These are phyloP conservation scores for Fusarium chlamydosporum DNA, from an alignment of 2,329 filamentous ascomycete genomes.

Conservation along the genomic window DNA sequence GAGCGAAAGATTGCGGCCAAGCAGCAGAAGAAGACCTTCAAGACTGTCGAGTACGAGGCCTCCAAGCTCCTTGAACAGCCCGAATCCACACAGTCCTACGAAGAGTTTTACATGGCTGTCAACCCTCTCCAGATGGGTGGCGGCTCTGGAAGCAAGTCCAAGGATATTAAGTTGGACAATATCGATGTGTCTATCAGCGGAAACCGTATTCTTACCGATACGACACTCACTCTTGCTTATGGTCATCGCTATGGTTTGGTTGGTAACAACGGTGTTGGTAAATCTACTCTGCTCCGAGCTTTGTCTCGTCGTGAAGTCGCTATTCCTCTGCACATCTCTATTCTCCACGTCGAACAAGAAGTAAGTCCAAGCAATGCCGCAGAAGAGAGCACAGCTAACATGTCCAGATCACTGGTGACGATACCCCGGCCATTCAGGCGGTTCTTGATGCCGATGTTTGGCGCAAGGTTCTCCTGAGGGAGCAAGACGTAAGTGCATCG, in stretches of 20 bases:
- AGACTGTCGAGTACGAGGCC: constrained; percentile 97
- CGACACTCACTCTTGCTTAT: constrained; percentile 89
- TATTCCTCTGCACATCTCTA: constrained; percentile 97
- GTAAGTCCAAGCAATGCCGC: constrained; percentile 60
- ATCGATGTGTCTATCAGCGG: constrained; percentile 95
- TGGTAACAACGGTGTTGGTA: constrained; percentile 99
- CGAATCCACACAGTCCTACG: constrained; percentile 89
- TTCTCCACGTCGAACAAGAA: constrained; percentile 99
- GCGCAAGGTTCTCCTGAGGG: constrained; percentile 92
- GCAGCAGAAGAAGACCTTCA: constrained; percentile 98
- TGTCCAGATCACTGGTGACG: constrained; percentile 86
- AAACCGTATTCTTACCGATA: constrained; percentile 89
- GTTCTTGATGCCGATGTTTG: constrained; percentile 98
- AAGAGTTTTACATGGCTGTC: constrained; percentile 99
- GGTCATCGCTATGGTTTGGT: constrained; percentile 96
- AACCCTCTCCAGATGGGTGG: constrained; percentile 92
- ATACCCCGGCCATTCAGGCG: constrained; percentile 93
- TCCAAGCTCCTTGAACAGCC: constrained; percentile 88
- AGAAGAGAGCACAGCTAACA: constrained; percentile 26
- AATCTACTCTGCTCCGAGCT: constrained; percentile 93
- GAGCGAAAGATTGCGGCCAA: constrained; percentile 98
- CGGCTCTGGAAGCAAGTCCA: constrained; percentile 85
- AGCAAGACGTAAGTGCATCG: constrained; percentile 78
- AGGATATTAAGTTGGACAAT: constrained; percentile 98
- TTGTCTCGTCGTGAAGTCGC: constrained; percentile 93